A percentile compares a stretch with the other conserved stretches of the same genome.
Evolutionary conservation across 2,329 filamentous ascomycete genomes (phyloP).

Genomic region (Trichoderma atroviride): DNA sequence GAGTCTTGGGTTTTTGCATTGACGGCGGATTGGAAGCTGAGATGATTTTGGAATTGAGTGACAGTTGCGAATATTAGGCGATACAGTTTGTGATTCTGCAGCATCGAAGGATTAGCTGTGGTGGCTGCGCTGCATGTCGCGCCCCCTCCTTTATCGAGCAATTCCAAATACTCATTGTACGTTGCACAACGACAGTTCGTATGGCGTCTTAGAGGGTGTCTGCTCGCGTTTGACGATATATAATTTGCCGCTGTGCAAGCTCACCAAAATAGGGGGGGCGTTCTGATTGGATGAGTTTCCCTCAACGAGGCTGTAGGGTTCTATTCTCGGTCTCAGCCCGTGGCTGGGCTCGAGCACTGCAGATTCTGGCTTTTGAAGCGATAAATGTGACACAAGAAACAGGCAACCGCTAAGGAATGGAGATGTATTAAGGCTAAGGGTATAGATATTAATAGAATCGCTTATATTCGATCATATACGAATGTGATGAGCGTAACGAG

Average conservation of each 20-base stretch:
- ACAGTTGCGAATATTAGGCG: no score
- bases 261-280: neutral
- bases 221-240: neutral
- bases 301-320: neutral
- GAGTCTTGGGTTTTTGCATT: neutral
- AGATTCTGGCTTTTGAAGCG: neutral
- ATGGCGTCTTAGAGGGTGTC: neutral
- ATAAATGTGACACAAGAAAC: neutral
- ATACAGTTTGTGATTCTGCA: neutral
- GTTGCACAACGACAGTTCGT: neutral
- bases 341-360: neutral
- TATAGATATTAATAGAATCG: neutral
- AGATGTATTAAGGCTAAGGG: neutral
- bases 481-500: neutral
- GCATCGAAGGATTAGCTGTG: neutral
- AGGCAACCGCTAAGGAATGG: neutral
- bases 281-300: neutral
- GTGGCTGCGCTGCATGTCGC: neutral
- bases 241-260: neutral
- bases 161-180: neutral
- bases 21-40: neutral
- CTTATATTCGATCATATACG: neutral
- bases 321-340: neutral
- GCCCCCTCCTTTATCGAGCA: neutral
- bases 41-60: no score